Evolutionary conservation across 345 rosid genomes (phyloP).

Genomic region (Eucalyptus paniculata): DNA sequence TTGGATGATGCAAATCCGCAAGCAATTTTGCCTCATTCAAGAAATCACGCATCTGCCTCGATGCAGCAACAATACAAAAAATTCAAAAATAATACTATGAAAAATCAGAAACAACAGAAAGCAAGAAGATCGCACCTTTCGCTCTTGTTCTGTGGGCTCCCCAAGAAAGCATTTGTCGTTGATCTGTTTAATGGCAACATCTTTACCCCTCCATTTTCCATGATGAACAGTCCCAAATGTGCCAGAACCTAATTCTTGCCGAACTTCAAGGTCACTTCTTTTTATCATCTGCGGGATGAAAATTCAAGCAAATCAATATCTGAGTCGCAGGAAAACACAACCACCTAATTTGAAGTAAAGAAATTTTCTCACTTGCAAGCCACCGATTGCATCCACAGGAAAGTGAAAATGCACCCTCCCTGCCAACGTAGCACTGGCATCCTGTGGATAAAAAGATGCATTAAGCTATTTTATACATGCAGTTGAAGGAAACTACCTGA

Average conservation of each 20-base stretch:
- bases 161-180: constrained; percentile 49
- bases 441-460: constrained; percentile 14
- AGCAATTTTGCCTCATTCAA: constrained; percentile 73
- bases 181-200: constrained; percentile 51
- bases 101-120: not conserved
- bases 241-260: constrained; percentile 51
- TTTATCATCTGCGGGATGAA: constrained; percentile 32
- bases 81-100: not conserved
- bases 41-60: constrained; percentile 41
- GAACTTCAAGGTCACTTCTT: constrained; percentile 46
- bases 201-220: constrained; percentile 76
- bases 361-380: constrained; percentile 42
- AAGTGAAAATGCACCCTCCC: constrained; percentile 33
- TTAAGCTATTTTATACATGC: not conserved
- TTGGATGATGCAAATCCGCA: constrained; percentile 70
- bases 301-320: not conserved
- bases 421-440: constrained; percentile 19
- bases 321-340: not conserved
- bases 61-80: not conserved
- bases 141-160: constrained; percentile 54
- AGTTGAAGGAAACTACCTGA: not conserved
- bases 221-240: constrained; percentile 63
- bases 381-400: constrained; percentile 34
- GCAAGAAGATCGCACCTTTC: constrained; percentile 23
- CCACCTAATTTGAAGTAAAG: not conserved